Percentiles rank a stretch among this genome's conserved stretches.
phyloP scores from a whole-genome alignment of 148 eudicot species.

The Chenopodium berlandieri region DNA sequence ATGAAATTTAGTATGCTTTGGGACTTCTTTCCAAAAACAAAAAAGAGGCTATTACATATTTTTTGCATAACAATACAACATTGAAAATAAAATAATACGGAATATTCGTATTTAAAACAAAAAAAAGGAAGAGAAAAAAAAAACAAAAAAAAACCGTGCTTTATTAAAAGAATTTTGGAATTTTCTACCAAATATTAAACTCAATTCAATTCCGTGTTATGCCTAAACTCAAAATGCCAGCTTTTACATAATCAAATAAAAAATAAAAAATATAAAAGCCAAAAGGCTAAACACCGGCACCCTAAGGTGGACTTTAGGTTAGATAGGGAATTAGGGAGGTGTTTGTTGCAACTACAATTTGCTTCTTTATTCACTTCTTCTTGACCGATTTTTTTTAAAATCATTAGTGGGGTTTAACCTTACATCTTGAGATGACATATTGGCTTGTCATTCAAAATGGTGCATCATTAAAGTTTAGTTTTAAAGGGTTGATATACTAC shows the following conservation, averaged over 20 bases:
- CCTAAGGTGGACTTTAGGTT: conserved; percentile 8
- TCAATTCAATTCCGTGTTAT: background rate
- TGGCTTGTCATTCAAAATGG: conserved; percentile 4
- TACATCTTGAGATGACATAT: background rate
- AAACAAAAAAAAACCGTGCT: too few relatives aligned
- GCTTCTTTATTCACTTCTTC: background rate
- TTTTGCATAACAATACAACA: too few relatives aligned
- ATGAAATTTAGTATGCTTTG: too few relatives aligned
- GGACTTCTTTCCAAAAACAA: too few relatives aligned
- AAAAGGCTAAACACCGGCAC: conserved; percentile 14
- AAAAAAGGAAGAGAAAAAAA: too few relatives aligned
- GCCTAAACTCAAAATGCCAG: background rate
- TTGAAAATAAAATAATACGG: too few relatives aligned
- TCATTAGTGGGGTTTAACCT: conserved; percentile 19
- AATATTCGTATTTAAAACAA: too few relatives aligned
- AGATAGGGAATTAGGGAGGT: background rate
- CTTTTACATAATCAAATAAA: background rate
- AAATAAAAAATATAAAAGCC: background rate
- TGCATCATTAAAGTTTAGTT: background rate
- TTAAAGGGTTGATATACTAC: background rate
- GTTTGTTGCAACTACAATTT: conserved; percentile 16
- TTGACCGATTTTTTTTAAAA: background rate
- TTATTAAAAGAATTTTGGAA: background rate
- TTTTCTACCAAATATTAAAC: background rate
- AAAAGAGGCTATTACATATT: too few relatives aligned